These are phyloP conservation scores for Epipyxis sp. DNA, from an alignment of 108 stramenopile species.

Conservation along the genomic window DNA sequence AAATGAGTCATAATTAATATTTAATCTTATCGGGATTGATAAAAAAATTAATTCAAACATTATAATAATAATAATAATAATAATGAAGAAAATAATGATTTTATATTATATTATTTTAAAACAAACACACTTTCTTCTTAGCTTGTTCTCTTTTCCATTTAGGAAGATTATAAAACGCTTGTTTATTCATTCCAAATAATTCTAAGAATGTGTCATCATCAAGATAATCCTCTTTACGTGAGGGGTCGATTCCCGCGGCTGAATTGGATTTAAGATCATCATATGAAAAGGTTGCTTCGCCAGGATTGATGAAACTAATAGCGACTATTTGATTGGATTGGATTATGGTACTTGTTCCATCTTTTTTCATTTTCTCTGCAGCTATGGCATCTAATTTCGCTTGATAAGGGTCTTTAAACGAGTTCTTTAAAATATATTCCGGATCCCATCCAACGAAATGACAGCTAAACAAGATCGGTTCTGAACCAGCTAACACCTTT, in stretches of 20 bases:
- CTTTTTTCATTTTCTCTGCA: conserved; percentile 1
- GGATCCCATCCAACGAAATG: conserved; percentile 60
- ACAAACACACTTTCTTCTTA: conserved; percentile 50
- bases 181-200: conserved; percentile 47
- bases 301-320: neutral
- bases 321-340: conserved; percentile 6
- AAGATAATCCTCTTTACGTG: conserved; percentile 47
- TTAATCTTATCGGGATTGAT: too few species aligned
- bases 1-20: too few species aligned
- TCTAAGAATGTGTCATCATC: conserved; percentile 39
- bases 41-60: too few species aligned
- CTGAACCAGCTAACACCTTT: conserved; percentile 42
- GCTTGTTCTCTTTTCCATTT: conserved; percentile 49
- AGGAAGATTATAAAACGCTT: conserved; percentile 40
- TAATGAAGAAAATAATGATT: too few species aligned
- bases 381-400: conserved; percentile 45
- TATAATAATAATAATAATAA: too few species aligned
- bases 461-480: conserved; percentile 57
- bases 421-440: conserved; percentile 21
- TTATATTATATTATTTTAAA: too few species aligned
- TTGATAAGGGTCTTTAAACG: conserved; percentile 58
- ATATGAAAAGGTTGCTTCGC: conserved; percentile 9
- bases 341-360: neutral
- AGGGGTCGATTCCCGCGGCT: conserved; percentile 46
- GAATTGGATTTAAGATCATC: conserved; percentile 32